phyloP scores from a whole-genome alignment of 108 stramenopile genomes.

The Fragilaria radians region DNA sequence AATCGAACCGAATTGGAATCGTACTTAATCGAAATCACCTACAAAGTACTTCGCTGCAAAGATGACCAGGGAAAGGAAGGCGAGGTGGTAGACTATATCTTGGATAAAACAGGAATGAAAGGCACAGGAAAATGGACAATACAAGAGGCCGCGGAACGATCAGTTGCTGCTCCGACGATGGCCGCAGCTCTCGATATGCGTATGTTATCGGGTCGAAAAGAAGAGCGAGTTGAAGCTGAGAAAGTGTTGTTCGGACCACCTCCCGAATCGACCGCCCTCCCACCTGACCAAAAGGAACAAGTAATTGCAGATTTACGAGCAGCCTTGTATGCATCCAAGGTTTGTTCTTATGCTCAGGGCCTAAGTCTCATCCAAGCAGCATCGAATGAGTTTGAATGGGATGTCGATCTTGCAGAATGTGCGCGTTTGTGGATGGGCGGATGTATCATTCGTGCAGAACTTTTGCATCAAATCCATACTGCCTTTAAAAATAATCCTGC shows the following conservation, averaged over 20 bases:
- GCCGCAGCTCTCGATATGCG: conserved; percentile 85
- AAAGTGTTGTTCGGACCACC: conserved; percentile 53
- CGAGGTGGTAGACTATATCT: conserved; percentile 54
- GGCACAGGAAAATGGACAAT: conserved; percentile 87
- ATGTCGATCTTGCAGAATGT: conserved; percentile 77
- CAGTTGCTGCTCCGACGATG: conserved; percentile 73
- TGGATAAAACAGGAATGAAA: conserved; percentile 84
- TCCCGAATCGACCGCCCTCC: conserved; percentile 30
- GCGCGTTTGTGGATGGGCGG: conserved; percentile 90
- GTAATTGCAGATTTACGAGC: conserved; percentile 73
- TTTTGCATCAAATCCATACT: conserved; percentile 70
- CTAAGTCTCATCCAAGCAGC: conserved; percentile 80
- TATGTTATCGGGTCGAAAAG: conserved; percentile 65
- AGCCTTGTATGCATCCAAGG: conserved; percentile 86
- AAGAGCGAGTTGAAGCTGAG: conserved; percentile 64
- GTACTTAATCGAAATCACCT: conserved; percentile 84
- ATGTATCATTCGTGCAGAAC: conserved; percentile 84
- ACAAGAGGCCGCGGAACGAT: conserved; percentile 79
- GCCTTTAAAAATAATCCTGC: conserved; percentile 53
- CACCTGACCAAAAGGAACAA: conserved; percentile 60
- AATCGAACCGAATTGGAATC: conserved; percentile 55
- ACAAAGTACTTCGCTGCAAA: conserved; percentile 63
- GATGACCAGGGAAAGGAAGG: conserved; percentile 61
- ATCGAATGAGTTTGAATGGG: conserved; percentile 73
- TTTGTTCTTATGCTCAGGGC: conserved; percentile 91